Evolutionary conservation across 345 rosid species (phyloP), one percentile per base, ranked within the genome.

Genomic region (Cardamine chenopodiifolia): DNA sequence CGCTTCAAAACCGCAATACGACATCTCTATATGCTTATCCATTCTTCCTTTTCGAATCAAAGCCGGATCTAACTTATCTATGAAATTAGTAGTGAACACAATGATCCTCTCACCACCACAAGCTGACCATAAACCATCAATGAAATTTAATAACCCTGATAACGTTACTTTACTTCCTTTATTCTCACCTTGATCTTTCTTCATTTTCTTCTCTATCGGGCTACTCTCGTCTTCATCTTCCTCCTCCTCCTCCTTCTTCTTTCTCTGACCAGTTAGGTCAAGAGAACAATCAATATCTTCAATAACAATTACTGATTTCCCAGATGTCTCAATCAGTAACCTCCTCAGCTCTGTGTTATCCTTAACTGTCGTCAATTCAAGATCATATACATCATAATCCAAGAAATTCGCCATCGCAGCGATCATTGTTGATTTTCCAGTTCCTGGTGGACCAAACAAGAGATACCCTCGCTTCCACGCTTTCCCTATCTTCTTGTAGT

Each of bases 391-490:
- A 75, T 90, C 92, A 56, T 88, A 89, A 31, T 76, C 57, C 63
- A 89, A 69, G 32, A 76, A 68, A 75, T 91, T 89, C 0, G 95
- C 91, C 82, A 89, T 86, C 42, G 91, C 91, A 3, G 89, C 83
- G 0, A 89, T 77, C 80, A 87, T 86, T 44, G 87, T 84, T 2
- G 97, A 91, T 48, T 91, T 89, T 2, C 95, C 97, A 1, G 97
- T 87, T 8, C 92, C 89, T 0, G 95, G 85, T 14, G 90, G 92
- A 8, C 92, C 97, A 56, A 80, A 82, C 28, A 90, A 81, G 15
- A 90, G 83, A 79, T 90, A 90, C 12, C 92, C 89, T 2, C 97
- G 70, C 72, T 91, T 91, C 97, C 97, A 90, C 8, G 85, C 85
- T 68, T 87, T 87, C 6, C 89, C 92, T 5, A 87, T 73, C 72